Evolutionary conservation across 2,329 filamentous ascomycete genomes (phyloP), one percentile per base, ranked within the genome.

Genomic region (Furcasterigmium furcatum): DNA sequence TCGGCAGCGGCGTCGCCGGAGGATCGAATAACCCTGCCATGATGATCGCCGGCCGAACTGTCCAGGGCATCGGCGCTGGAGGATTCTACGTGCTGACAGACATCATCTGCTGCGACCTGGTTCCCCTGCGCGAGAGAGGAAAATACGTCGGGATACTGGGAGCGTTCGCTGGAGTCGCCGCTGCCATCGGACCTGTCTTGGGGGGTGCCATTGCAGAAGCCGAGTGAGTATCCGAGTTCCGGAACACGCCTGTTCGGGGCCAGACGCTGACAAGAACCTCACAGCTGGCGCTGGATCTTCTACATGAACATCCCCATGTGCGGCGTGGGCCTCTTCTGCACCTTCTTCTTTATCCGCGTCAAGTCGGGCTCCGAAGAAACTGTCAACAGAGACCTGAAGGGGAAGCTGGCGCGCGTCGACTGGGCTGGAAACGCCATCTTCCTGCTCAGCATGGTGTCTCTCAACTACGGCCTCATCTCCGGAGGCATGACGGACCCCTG

Each of bases 401-500:
- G n/a, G n/a, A 52, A 48, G 19, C 45, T 62, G 6, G 44, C 18
- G 10, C 51, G 49, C 2, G 55, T 72, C 38, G 74, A 79, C 50
- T 68, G 56, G 38, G 38, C 61, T 0, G 74, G 73, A 2, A 72
- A 68, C 19, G 41, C 51, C 13, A 45, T 76, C 1, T 59, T 76
- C 24, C 64, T 68, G 2, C 59, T 52, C 0, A 60, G 63, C 0
- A 57, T 64, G 8, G 56, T 64, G 1, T 55, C 68, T 6, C 50
- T 64, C 4, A 62, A 66, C 16, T 55, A 69, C 12, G 45, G 65
- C 3, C 38, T 59, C 14, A 52, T 49, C 4, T 58, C 47, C 24
- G 58, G 46, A 43, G 91, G 89, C 41, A 79, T 89, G 44, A 74
- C 74, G 19, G 81, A 80, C 52, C 85, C 91, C 2, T 95, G 90